Percentiles rank a stretch among this genome's conserved stretches.
Conservation (phyloP, 805 yeast species). For the Pichia gijzeniarum region DNA sequence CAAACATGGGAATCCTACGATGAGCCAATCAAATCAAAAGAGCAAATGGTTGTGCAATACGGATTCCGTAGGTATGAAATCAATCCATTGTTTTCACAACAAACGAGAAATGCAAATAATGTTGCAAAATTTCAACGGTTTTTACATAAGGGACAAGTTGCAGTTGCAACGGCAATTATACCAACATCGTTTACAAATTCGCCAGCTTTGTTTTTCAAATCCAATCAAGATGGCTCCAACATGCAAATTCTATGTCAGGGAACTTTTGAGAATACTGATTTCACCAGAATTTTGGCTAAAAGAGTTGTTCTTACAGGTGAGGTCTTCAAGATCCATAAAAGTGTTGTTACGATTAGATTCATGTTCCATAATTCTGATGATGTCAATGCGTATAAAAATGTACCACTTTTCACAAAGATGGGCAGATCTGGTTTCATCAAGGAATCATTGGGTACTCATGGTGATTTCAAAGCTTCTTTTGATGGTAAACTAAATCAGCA, state of each 20-base stretch:
- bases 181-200: conserved; percentile 81
- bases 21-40: conserved; percentile 79
- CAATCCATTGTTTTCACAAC: conserved; percentile 77
- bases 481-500: conserved; percentile 87
- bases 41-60: conserved; percentile 76
- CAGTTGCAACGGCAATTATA: conserved; percentile 80
- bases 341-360: conserved; percentile 85
- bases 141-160: conserved; percentile 66
- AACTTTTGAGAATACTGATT: conserved; percentile 80
- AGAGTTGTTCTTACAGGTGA: conserved; percentile 88
- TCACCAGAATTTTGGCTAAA: conserved; percentile 77
- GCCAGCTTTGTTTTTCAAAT: conserved; percentile 79
- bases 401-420: conserved; percentile 85
- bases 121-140: conserved; percentile 84
- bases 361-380: conserved; percentile 95
- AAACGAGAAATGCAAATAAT: conserved; percentile 69
- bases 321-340: conserved; percentile 91
- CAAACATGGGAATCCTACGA: conserved; percentile 88
- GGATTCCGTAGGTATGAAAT: conserved; percentile 87
- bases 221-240: conserved; percentile 35
- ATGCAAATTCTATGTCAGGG: conserved; percentile 77
- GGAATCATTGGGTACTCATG: conserved; percentile 96
- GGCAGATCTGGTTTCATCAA: conserved; percentile 94
- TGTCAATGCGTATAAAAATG: conserved; percentile 80
- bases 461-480: conserved; percentile 92